Evolutionary conservation across 2,329 filamentous ascomycete genomes (phyloP).

Genomic region (Ophiostoma pallidulum): DNA sequence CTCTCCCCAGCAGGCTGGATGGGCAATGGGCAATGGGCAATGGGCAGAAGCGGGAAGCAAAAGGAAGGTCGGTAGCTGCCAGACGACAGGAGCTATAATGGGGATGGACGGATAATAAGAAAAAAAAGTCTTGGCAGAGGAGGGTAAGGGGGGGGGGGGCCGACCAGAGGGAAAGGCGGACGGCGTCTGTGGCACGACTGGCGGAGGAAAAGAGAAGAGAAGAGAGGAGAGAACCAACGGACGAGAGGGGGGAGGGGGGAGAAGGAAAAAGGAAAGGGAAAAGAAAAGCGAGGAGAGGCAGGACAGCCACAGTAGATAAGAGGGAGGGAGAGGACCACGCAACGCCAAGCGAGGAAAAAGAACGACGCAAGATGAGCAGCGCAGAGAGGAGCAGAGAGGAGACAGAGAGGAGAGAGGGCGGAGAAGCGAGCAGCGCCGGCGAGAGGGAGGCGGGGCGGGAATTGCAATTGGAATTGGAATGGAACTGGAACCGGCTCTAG

Average conservation of each 20-base stretch:
- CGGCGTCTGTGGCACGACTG: background rate
- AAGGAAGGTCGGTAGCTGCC: background rate
- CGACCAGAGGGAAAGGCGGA: background rate
- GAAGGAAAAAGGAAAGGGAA: background rate
- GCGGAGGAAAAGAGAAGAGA: conserved; percentile 3
- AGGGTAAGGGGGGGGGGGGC: background rate
- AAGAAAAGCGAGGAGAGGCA: background rate
- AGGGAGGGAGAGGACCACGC: background rate
- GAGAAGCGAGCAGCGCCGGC: background rate
- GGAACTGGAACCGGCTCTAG: conserved; percentile 10
- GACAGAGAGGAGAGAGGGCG: background rate
- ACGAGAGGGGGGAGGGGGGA: conserved; percentile 1
- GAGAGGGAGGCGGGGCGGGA: conserved; percentile 9
- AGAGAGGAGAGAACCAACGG: background rate
- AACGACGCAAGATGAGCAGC: background rate
- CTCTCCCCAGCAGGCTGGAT: too few species aligned
- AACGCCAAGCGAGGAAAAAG: background rate
- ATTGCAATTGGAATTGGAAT: conserved; percentile 8
- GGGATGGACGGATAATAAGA: background rate
- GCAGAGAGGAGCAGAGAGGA: background rate
- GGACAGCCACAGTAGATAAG: conserved; percentile 10
- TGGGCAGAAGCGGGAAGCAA: background rate
- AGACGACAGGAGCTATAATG: background rate
- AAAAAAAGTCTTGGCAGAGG: conserved; percentile 5
- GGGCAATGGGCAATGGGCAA: too few species aligned